Conservation (phyloP, 169 alveolate species). For the Hepatocystis sp. region DNA sequence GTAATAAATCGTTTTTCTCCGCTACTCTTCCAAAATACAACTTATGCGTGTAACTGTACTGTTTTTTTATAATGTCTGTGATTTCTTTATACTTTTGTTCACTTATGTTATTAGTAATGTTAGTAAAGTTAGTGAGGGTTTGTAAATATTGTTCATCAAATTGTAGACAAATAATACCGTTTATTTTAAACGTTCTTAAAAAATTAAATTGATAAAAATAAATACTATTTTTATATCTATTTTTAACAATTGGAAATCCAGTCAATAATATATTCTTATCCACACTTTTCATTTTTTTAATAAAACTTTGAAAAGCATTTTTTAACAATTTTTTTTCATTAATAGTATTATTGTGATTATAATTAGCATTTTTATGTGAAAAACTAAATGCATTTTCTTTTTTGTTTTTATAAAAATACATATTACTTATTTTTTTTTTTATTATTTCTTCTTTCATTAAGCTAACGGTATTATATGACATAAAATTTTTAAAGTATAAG, state of each 20-base stretch:
- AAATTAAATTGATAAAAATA: constrained; percentile 59
- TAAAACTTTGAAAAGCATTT: constrained; percentile 4
- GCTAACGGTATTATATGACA: constrained; percentile 21
- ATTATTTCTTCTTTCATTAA: constrained; percentile 17
- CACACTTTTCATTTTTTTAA: constrained; percentile 24
- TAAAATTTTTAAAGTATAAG: constrained; percentile 22
- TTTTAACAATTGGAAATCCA: constrained; percentile 55
- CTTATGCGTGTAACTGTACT: constrained; percentile 17
- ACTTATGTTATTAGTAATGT: too few relatives aligned
- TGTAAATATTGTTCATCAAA: constrained; percentile 18
- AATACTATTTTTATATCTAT: constrained; percentile 14
- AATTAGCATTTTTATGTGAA: not conserved
- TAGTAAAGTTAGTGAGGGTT: too few relatives aligned
- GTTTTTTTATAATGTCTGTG: constrained; percentile 10
- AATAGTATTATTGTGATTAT: too few relatives aligned
- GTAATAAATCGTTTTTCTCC: not conserved
- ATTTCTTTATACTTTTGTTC: constrained; percentile 18
- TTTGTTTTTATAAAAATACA: not conserved
- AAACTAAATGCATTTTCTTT: not conserved
- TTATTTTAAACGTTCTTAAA: constrained; percentile 26
- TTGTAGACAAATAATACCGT: constrained; percentile 26
- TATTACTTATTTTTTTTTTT: constrained; percentile 28
- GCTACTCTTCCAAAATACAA: constrained; percentile 16
- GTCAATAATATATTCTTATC: constrained; percentile 44
- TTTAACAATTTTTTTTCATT: constrained; percentile 2